Percentiles rank a stretch among this genome's conserved stretches.
These are phyloP conservation scores for Saturnispora zaruensis DNA, from an alignment of 805 yeast genomes.

Conservation along the genomic window DNA sequence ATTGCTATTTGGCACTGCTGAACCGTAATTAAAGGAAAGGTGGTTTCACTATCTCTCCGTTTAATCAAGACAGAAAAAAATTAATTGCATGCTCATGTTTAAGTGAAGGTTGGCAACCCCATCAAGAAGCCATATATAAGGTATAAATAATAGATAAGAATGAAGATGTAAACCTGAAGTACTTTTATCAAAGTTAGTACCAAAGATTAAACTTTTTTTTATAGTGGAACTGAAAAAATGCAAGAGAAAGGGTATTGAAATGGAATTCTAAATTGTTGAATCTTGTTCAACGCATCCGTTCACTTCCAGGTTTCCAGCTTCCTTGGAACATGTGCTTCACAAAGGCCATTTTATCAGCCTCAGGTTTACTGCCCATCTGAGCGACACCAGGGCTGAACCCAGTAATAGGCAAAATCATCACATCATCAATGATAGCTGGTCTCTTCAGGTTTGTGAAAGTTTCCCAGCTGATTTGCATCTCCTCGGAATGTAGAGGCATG, in stretches of 20 bases:
- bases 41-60: neutral
- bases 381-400: conserved; percentile 61
- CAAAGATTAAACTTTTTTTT: neutral
- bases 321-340: conserved; percentile 60
- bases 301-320: conserved; percentile 44
- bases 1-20: neutral
- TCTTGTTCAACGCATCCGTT: conserved; percentile 9
- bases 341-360: conserved; percentile 41
- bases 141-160: neutral
- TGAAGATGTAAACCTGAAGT: neutral
- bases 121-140: neutral
- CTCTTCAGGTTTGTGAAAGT: conserved; percentile 49
- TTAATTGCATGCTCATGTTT: neutral
- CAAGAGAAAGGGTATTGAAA: neutral
- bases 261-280: neutral
- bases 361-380: conserved; percentile 52
- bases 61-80: neutral
- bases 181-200: neutral
- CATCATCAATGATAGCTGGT: conserved; percentile 57
- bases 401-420: conserved; percentile 63
- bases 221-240: too few relatives aligned
- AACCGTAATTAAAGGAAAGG: neutral
- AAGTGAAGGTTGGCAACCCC: neutral
- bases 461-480: conserved; percentile 45
- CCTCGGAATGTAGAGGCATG: conserved; percentile 19